These are phyloP conservation scores for Claviceps paspali DNA, from an alignment of 2,329 filamentous ascomycete genomes.

Conservation along the genomic window DNA sequence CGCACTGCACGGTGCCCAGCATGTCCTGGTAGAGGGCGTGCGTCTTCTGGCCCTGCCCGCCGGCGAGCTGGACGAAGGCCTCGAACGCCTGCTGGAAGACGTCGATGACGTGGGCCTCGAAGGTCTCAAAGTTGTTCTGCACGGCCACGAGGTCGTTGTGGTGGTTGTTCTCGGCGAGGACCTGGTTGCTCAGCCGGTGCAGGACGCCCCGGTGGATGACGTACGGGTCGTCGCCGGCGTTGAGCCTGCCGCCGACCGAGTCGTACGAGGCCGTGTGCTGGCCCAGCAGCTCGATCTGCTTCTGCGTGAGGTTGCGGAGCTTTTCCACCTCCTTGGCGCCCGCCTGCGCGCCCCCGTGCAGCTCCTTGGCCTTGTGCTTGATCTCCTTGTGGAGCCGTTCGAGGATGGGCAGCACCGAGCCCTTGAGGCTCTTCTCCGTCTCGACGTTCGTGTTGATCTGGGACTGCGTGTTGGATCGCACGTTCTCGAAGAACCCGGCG, in stretches of 20 bases:
- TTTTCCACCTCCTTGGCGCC: constrained; percentile 85
- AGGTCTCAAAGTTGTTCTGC: constrained; percentile 78
- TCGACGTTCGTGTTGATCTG: constrained; percentile 81
- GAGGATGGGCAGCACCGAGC: constrained; percentile 71
- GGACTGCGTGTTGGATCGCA: constrained; percentile 82
- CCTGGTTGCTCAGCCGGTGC: constrained; percentile 77
- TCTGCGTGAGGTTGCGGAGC: constrained; percentile 71
- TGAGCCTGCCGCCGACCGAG: constrained; percentile 55
- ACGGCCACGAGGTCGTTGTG: constrained; percentile 78
- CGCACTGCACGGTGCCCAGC: constrained; percentile 56
- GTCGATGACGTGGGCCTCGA: constrained; percentile 73
- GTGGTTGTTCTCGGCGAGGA: constrained; percentile 92
- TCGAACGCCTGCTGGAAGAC: constrained; percentile 71
- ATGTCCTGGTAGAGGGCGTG: constrained; percentile 75
- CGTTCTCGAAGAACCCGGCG: constrained; percentile 83
- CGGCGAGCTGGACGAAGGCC: constrained; percentile 68
- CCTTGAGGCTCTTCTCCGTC: constrained; percentile 81
- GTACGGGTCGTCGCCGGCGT: constrained; percentile 71
- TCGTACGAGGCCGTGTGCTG: constrained; percentile 73
- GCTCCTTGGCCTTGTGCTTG: constrained; percentile 89
- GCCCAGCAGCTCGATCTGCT: constrained; percentile 87
- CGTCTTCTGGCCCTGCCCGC: constrained; percentile 67
- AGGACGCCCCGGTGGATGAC: constrained; percentile 67
- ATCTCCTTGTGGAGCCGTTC: constrained; percentile 89
- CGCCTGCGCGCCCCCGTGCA: constrained; percentile 67